phyloP scores from a whole-genome alignment of 495 filamentous ascomycete species.

The Umbilicaria muhlenbergii region DNA sequence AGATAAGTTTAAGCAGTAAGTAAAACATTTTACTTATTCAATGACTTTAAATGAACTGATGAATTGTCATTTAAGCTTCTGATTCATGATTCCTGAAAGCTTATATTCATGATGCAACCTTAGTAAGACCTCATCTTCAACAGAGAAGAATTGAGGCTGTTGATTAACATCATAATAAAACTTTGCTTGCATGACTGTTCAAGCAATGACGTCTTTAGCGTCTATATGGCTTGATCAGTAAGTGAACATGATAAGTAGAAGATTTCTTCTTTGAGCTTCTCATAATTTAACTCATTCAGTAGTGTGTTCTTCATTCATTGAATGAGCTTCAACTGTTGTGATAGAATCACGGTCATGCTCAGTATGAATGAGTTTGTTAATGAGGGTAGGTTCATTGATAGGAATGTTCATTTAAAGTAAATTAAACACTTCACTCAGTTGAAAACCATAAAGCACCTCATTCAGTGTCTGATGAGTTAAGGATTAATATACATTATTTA shows the following conservation, averaged over 20 bases:
- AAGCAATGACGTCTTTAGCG: background rate
- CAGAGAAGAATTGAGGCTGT: background rate
- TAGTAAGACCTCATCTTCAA: background rate
- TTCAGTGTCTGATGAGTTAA: background rate
- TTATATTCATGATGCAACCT: background rate
- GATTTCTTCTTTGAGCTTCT: no score
- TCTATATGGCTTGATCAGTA: background rate
- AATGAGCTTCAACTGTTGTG: no score
- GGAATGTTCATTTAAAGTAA: no score
- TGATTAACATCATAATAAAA: background rate
- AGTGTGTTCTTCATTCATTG: no score
- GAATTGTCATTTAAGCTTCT: background rate
- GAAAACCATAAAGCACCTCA: no score
- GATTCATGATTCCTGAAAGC: background rate
- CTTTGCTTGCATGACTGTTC: background rate
- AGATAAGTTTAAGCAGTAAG: background rate
- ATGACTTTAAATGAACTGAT: background rate
- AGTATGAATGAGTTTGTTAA: no score
- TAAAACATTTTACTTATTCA: background rate
- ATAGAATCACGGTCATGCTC: no score
- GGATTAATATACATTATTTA: background rate
- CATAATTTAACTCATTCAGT: no score
- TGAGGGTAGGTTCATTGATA: no score
- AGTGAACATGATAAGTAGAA: no score
- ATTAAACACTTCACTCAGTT: background rate